phyloP scores from a whole-genome alignment of 768 basidiomycete species.

The Floccularia luteovirens region DNA sequence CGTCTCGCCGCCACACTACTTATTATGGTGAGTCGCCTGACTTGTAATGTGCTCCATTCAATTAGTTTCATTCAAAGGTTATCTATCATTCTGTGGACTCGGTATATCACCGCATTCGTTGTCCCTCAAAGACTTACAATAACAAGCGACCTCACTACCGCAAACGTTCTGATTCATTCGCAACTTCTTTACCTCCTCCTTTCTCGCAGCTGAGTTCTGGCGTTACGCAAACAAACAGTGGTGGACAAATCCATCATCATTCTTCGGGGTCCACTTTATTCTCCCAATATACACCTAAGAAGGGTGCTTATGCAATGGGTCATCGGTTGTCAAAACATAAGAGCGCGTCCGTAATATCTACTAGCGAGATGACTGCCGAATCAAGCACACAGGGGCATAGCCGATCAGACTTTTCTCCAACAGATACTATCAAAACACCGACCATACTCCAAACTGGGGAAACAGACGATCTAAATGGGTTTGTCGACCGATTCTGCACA shows the following conservation, averaged over 20 bases:
- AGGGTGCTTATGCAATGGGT: too few species aligned
- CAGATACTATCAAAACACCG: too few species aligned
- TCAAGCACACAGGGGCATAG: too few species aligned
- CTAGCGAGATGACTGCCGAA: too few species aligned
- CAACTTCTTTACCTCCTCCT: slow-evolving; percentile 5
- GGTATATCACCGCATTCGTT: slow-evolving; percentile 17
- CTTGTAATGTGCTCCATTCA: slow-evolving; percentile 1
- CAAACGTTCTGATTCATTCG: slow-evolving; percentile 12
- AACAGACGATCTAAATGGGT: too few species aligned
- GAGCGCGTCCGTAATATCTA: too few species aligned
- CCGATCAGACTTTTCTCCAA: background rate
- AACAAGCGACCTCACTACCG: slow-evolving; percentile 11
- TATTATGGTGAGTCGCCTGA: slow-evolving; percentile 39
- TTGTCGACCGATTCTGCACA: slow-evolving; percentile 43
- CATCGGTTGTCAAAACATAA: too few species aligned
- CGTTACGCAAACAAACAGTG: background rate
- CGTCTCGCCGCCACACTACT: slow-evolving; percentile 46
- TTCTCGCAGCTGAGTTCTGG: background rate
- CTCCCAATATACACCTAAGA: background rate
- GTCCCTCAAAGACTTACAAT: slow-evolving; percentile 10
- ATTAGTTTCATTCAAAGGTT: slow-evolving; percentile 13
- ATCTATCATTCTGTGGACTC: slow-evolving; percentile 17
- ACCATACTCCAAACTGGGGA: too few species aligned
- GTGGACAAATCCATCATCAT: slow-evolving; percentile 7
- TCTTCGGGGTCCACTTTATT: slow-evolving; percentile 13